These are phyloP conservation scores for Heteromeles arbutifolia DNA, from an alignment of 306 rosid species.

Conservation along the genomic window DNA sequence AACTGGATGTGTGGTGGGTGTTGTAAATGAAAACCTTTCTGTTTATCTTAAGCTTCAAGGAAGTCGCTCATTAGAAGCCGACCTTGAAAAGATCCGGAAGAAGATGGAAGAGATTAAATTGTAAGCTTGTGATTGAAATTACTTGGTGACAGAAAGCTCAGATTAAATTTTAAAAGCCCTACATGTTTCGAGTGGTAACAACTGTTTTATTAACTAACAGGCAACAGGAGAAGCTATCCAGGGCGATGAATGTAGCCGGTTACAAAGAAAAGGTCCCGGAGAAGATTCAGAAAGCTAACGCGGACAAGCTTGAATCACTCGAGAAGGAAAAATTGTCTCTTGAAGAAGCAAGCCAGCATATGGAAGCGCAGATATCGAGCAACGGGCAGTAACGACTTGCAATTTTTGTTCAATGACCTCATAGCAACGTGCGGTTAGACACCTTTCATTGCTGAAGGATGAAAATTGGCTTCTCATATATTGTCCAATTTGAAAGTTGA, in stretches of 20 bases:
- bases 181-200: neutral
- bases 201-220: slow-evolving; percentile 8
- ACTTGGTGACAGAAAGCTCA: neutral
- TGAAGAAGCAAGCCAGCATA: slow-evolving; percentile 48
- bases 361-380: slow-evolving; percentile 27
- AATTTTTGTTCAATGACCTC: neutral
- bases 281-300: slow-evolving; percentile 44
- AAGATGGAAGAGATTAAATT: slow-evolving; percentile 38
- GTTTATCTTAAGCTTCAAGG: slow-evolving; percentile 43
- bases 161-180: neutral
- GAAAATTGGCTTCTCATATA: too few species aligned
- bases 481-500: too few species aligned
- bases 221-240: slow-evolving; percentile 59
- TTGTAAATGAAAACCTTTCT: slow-evolving; percentile 34
- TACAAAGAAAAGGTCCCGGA: slow-evolving; percentile 67
- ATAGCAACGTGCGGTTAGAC: neutral
- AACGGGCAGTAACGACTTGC: neutral
- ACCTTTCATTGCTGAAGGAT: too few species aligned
- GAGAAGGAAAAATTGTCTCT: slow-evolving; percentile 61
- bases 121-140: slow-evolving; percentile 21
- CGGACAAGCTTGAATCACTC: slow-evolving; percentile 54
- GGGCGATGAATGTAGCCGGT: slow-evolving; percentile 52
- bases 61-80: slow-evolving; percentile 38
- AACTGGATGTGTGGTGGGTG: slow-evolving; percentile 36
- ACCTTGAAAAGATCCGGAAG: slow-evolving; percentile 37